These are phyloP conservation scores for Fistulifera solaris DNA, from an alignment of 108 stramenopile species.

Conservation along the genomic window DNA sequence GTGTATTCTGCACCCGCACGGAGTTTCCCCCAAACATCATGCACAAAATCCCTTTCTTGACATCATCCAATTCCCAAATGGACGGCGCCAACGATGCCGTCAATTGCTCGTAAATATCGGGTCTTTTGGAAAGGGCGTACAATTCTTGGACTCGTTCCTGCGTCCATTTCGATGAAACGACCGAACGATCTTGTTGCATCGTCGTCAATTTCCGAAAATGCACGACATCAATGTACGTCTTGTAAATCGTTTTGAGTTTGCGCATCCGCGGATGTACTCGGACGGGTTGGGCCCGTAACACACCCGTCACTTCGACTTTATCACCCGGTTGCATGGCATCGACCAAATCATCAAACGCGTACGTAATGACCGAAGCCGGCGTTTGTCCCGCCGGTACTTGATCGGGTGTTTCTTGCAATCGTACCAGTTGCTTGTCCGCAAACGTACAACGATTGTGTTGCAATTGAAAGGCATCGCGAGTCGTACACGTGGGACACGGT, in stretches of 20 bases:
- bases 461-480: slow-evolving; percentile 54
- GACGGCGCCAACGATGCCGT: slow-evolving; percentile 88
- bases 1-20: slow-evolving; percentile 32
- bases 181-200: slow-evolving; percentile 13
- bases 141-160: slow-evolving; percentile 63
- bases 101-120: slow-evolving; percentile 84
- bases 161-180: slow-evolving; percentile 21
- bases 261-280: slow-evolving; percentile 85
- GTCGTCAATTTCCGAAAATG: slow-evolving; percentile 70
- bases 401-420: slow-evolving; percentile 96
- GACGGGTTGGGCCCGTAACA: slow-evolving; percentile 90
- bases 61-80: slow-evolving; percentile 98
- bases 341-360: slow-evolving; percentile 96
- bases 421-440: slow-evolving; percentile 96
- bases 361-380: slow-evolving; percentile 88
- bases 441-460: slow-evolving; percentile 94
- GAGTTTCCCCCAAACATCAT: slow-evolving; percentile 97
- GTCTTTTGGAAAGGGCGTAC: slow-evolving; percentile 43
- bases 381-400: slow-evolving; percentile 98
- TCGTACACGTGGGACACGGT: slow-evolving; percentile 58
- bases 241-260: slow-evolving; percentile 87
- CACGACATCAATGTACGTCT: slow-evolving; percentile 96
- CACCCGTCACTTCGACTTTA: slow-evolving; percentile 94
- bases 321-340: slow-evolving; percentile 95
- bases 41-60: slow-evolving; percentile 96